Conservation (phyloP, 2,329 filamentous ascomycete species). For the Catunica adiposa region DNA sequence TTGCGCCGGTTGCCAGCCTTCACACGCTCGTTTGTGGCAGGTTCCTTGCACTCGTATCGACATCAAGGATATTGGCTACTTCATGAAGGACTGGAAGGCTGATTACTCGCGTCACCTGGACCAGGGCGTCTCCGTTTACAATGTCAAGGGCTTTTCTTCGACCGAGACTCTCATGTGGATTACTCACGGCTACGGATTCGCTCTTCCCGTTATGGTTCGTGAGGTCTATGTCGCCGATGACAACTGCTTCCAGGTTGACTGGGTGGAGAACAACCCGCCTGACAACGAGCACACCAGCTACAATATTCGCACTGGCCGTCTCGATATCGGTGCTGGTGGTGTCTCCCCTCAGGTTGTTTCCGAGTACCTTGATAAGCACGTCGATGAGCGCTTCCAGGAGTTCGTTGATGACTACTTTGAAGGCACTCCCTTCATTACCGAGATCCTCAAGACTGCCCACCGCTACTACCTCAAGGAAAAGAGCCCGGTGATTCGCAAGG, state of each 20-base stretch:
- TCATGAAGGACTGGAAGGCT: slow-evolving; percentile 98
- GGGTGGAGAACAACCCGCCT: slow-evolving; percentile 62
- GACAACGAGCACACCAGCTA: slow-evolving; percentile 56
- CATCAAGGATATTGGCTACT: slow-evolving; percentile 96
- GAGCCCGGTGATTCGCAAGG: slow-evolving; percentile 81
- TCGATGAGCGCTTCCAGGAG: slow-evolving; percentile 78
- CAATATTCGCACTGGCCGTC: slow-evolving; percentile 70
- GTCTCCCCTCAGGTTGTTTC: slow-evolving; percentile 66
- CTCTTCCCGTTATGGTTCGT: slow-evolving; percentile 79
- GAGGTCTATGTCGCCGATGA: slow-evolving; percentile 88
- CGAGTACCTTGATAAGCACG: slow-evolving; percentile 89
- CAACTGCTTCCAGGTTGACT: slow-evolving; percentile 83
- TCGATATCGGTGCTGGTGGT: slow-evolving; percentile 79
- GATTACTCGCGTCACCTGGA: slow-evolving; percentile 86
- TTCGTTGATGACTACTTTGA: slow-evolving; percentile 96
- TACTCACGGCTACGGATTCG: slow-evolving; percentile 89
- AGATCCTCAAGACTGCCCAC: slow-evolving; percentile 91
- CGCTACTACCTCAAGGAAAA: slow-evolving; percentile 83
- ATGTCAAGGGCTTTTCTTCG: slow-evolving; percentile 69
- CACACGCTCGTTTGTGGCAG: slow-evolving; percentile 89
- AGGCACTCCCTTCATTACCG: slow-evolving; percentile 84
- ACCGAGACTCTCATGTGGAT: slow-evolving; percentile 68
- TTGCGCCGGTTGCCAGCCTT: slow-evolving; percentile 86
- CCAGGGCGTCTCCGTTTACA: slow-evolving; percentile 76
- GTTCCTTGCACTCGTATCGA: slow-evolving; percentile 95